These are phyloP conservation scores for Fusarium praegraminearum DNA, from an alignment of 2,329 filamentous ascomycete species.

Conservation along the genomic window DNA sequence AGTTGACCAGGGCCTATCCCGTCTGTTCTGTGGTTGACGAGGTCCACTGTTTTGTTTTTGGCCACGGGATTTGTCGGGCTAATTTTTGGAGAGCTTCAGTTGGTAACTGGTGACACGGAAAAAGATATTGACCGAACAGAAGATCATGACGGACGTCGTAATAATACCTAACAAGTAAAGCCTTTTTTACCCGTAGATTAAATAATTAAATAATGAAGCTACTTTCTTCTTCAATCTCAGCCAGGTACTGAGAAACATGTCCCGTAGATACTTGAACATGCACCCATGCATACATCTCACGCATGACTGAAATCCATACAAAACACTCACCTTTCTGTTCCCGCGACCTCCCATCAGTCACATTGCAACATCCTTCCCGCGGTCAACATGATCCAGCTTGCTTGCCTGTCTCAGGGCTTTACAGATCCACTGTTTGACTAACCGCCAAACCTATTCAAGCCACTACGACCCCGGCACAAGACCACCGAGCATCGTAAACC, in stretches of 20 bases:
- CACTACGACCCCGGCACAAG: conserved; percentile 37
- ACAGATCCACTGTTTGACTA: conserved; percentile 38
- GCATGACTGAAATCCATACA: conserved; percentile 13
- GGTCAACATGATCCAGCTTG: conserved; percentile 35
- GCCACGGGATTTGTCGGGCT: conserved; percentile 49
- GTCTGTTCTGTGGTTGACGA: conserved; percentile 17
- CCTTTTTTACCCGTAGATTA: conserved; percentile 22
- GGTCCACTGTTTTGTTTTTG: conserved; percentile 36
- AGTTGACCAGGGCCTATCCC: conserved; percentile 21
- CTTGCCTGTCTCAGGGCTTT: conserved; percentile 14
- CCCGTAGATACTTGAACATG: not conserved
- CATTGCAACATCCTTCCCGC: conserved; percentile 23
- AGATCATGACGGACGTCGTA: not conserved
- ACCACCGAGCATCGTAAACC: conserved; percentile 38
- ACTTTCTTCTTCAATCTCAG: not conserved
- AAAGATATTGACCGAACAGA: conserved; percentile 41
- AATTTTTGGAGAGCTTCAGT: conserved; percentile 4
- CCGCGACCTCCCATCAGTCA: conserved; percentile 27
- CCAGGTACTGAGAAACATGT: not conserved
- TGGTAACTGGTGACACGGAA: conserved; percentile 22
- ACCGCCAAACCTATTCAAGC: conserved; percentile 37
- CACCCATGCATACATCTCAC: not conserved
- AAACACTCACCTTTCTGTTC: conserved; percentile 25
- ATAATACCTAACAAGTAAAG: conserved; percentile 3
- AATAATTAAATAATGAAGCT: not conserved